Evolutionary conservation across 2,329 filamentous ascomycete species (phyloP), one percentile per base, ranked within the genome.

Genomic region (Ophiosphaerella herpotricha): DNA sequence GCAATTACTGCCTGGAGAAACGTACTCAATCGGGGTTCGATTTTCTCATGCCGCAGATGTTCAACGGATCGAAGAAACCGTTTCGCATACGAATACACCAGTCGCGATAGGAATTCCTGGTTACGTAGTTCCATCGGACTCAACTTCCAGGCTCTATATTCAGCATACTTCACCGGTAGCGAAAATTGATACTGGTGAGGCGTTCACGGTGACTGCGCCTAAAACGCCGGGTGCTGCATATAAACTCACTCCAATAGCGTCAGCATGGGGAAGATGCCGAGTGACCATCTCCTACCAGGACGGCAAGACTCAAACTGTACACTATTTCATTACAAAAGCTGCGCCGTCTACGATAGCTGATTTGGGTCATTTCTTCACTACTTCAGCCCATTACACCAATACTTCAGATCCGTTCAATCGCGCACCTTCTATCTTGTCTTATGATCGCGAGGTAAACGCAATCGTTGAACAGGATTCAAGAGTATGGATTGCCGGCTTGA

Each of bases 401-500:
- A 73, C 72, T 0, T 74, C 75, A 0, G 83, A 85, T 48, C 79
- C 80, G 0, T 85, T 85, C 53, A 67, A 75, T 1, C 75, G 83
- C 26, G 75, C 78, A 0, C 79, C 81, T 0, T 85, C 82, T 0
- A 74, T 84, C 49, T 80, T 85, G 68, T 79, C 78, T 0, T 85
- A 84, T 53, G 82, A 86, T 58, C 58, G 66, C 34, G 63, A 67
- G 11, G 54, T 57, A 6, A 54, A 67, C 14, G 55, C 58, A 7
- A 64, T 68, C n/a, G 73, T 76, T 8, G 50, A 79, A 70, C 61
- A 82, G 77, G 66, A 76, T 56, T 48, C 73, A 1, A 76, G 83
- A 1, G 82, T 78, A 6, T 85, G 83, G 83, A 79, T 85, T 4
- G 77, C 82, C 0, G 83, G 83, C 0, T 73, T 86, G 0, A 84